Evolutionary conservation across 805 yeast genomes (phyloP).

Genomic region (Lachancea fermentati): DNA sequence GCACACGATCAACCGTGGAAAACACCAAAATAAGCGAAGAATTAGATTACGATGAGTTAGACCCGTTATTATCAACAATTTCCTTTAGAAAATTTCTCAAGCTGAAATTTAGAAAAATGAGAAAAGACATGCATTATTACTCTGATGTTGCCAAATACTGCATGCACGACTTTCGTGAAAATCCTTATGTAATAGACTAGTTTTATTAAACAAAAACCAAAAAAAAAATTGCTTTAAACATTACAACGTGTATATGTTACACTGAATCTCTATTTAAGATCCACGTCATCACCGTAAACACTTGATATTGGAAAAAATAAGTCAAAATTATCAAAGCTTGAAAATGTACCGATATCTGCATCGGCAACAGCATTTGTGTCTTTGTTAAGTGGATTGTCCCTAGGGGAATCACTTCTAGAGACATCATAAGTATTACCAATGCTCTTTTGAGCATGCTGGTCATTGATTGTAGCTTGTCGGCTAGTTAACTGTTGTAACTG

Average conservation of each 20-base stretch:
- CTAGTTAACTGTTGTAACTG: slow-evolving; percentile 11
- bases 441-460: neutral
- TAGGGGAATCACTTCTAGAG: neutral
- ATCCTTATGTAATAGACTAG: neutral
- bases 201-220: too few relatives aligned
- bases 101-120: slow-evolving; percentile 15
- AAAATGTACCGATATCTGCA: neutral
- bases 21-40: neutral
- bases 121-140: slow-evolving; percentile 15
- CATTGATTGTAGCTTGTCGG: slow-evolving; percentile 1
- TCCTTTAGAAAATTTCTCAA: slow-evolving; percentile 18
- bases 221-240: too few relatives aligned
- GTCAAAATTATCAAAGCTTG: neutral
- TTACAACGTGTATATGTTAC: too few relatives aligned
- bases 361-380: neutral
- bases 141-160: slow-evolving; percentile 19
- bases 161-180: slow-evolving; percentile 17
- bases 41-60: slow-evolving; percentile 3
- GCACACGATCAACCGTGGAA: too few relatives aligned
- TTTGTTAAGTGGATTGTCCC: neutral
- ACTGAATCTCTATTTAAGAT: neutral
- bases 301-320: slow-evolving; percentile 1
- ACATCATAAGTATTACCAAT: neutral
- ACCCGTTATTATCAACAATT: slow-evolving; percentile 11
- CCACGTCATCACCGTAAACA: slow-evolving; percentile 3